Evolutionary conservation across 768 basidiomycete species (phyloP).

Genomic region (Pleurotus tuber-regium): DNA sequence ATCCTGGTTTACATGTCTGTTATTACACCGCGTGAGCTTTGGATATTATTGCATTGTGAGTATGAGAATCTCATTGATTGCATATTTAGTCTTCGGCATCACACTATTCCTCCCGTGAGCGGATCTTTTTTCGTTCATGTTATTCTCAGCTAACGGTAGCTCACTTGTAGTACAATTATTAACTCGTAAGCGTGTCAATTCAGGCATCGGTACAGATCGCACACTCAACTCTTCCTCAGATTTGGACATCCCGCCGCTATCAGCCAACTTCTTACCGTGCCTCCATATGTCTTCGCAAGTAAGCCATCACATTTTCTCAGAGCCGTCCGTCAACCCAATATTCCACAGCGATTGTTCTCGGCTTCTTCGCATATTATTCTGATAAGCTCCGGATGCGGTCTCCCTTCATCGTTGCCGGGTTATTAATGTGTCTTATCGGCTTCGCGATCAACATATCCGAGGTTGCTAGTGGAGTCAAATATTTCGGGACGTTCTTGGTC

Average conservation of each 20-base stretch:
- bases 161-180: constrained; percentile 55
- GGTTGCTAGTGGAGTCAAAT: constrained; percentile 53
- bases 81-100: constrained; percentile 57
- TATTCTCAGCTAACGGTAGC: constrained; percentile 1
- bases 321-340: neutral
- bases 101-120: constrained; percentile 70
- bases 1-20: constrained; percentile 60
- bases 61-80: neutral
- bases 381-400: constrained; percentile 54
- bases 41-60: neutral
- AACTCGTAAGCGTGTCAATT: constrained; percentile 37
- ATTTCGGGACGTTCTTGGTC: constrained; percentile 70
- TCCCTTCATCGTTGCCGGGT: constrained; percentile 55
- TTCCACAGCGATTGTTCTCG: constrained; percentile 48
- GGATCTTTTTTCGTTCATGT: neutral
- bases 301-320: constrained; percentile 17
- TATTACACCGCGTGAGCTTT: constrained; percentile 51
- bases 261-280: constrained; percentile 65
- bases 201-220: neutral
- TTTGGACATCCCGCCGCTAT: constrained; percentile 58
- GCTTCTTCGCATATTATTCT: constrained; percentile 54
- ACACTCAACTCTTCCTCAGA: constrained; percentile 24
- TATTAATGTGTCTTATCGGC: constrained; percentile 51
- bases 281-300: constrained; percentile 66
- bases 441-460: constrained; percentile 64